Percentiles rank a stretch among this genome's conserved stretches.
phyloP scores from a whole-genome alignment of 2,329 filamentous ascomycete species.

The Venturia aucupariae region DNA sequence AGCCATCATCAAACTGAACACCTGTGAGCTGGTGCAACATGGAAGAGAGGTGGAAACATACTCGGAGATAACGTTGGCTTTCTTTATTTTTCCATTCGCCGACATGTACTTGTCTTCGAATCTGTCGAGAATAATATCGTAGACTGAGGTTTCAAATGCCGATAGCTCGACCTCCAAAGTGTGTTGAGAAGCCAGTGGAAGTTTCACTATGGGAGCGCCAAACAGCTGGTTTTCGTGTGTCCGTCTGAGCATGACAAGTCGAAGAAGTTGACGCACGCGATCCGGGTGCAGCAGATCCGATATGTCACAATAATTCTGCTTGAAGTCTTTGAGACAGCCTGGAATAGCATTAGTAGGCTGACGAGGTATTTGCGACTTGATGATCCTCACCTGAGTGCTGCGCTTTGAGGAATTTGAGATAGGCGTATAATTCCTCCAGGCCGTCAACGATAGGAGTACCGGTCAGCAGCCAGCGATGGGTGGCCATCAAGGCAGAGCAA shows the following conservation, averaged over 20 bases:
- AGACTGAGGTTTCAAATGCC: too few species aligned
- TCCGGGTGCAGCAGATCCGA: neutral
- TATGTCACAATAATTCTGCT: neutral
- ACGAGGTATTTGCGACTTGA: too few species aligned
- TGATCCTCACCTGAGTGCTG: slow-evolving; percentile 29
- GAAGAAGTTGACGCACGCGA: neutral
- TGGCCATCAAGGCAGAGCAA: slow-evolving; percentile 32
- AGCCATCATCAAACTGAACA: too few species aligned
- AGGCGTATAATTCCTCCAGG: slow-evolving; percentile 25
- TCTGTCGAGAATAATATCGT: too few species aligned
- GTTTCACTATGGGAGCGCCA: too few species aligned
- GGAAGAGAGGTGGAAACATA: too few species aligned
- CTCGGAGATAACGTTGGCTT: too few species aligned
- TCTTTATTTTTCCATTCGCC: too few species aligned
- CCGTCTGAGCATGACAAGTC: neutral
- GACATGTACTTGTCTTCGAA: too few species aligned
- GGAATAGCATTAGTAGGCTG: neutral
- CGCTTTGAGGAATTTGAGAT: slow-evolving; percentile 36
- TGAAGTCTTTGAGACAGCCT: neutral
- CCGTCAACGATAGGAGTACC: neutral
- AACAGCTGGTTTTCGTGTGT: neutral
- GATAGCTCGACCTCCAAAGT: too few species aligned
- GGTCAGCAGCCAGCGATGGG: slow-evolving; percentile 27
- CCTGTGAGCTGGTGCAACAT: too few species aligned
- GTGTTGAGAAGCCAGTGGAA: too few species aligned